These are phyloP conservation scores for Coleophoma cylindrospora DNA, from an alignment of 2,329 filamentous ascomycete genomes.

Conservation along the genomic window DNA sequence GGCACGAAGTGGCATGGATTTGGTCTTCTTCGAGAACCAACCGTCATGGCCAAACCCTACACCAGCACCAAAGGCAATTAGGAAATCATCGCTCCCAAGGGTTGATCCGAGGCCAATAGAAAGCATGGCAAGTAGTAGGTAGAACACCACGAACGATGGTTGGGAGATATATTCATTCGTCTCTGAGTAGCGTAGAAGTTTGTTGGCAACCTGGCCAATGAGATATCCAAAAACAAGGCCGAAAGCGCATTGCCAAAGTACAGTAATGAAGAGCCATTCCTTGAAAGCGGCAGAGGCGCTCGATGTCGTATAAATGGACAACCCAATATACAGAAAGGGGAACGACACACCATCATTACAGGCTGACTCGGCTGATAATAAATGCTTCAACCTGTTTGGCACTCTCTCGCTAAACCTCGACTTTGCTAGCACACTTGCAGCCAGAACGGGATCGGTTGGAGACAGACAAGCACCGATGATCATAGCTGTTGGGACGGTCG, in stretches of 20 bases:
- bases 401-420: constrained; percentile 46
- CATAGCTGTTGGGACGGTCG: constrained; percentile 38
- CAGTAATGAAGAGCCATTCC: constrained; percentile 46
- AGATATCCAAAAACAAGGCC: constrained; percentile 40
- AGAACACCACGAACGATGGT: constrained; percentile 48
- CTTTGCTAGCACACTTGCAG: constrained; percentile 46
- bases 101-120: constrained; percentile 44
- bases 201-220: constrained; percentile 42
- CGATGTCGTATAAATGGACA: constrained; percentile 36
- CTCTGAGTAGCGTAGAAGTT: constrained; percentile 41
- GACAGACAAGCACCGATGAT: constrained; percentile 49
- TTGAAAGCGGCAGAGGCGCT: constrained; percentile 35
- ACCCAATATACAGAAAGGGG: constrained; percentile 49
- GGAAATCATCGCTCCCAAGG: constrained; percentile 49
- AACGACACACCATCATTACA: constrained; percentile 52
- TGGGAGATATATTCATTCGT: constrained; percentile 38
- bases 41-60: constrained; percentile 48
- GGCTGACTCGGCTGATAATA: constrained; percentile 48
- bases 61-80: constrained; percentile 50
- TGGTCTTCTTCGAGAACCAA: constrained; percentile 43
- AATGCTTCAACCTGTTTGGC: constrained; percentile 42
- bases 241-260: constrained; percentile 48
- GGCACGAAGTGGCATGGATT: constrained; percentile 38
- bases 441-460: constrained; percentile 51
- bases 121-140: constrained; percentile 47